phyloP scores from a whole-genome alignment of 768 basidiomycete species.

The Cystofilobasidium capitatum region DNA sequence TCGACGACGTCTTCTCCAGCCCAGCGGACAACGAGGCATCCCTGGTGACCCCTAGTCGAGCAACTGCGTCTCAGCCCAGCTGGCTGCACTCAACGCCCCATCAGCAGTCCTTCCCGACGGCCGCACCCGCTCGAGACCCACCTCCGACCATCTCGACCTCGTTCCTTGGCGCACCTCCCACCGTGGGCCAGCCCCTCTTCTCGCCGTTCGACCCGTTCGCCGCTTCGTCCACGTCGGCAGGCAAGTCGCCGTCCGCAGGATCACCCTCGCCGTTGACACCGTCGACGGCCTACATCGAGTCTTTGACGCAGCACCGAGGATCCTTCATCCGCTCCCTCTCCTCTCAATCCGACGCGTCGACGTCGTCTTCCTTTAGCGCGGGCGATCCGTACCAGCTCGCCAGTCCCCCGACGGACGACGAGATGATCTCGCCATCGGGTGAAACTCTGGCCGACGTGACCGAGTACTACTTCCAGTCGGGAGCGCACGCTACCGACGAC shows the following conservation, averaged over 20 bases:
- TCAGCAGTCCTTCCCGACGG: not conserved
- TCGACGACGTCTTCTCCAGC: constrained; percentile 2
- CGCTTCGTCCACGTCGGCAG: not conserved
- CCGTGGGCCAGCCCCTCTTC: constrained; percentile 1
- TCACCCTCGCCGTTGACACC: not conserved
- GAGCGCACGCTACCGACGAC: not conserved
- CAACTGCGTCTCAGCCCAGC: no score
- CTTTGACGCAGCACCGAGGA: not conserved
- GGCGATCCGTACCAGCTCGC: not conserved
- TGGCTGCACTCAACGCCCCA: no score
- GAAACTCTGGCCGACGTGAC: not conserved
- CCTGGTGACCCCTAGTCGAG: no score
- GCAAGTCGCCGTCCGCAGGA: not conserved
- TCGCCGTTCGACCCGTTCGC: constrained; percentile 5
- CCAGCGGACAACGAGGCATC: no score
- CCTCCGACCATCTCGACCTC: not conserved
- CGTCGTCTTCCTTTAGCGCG: not conserved
- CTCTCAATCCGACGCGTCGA: not conserved
- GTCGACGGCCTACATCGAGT: constrained; percentile 8
- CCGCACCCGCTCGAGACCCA: not conserved
- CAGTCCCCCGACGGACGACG: not conserved
- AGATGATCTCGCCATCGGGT: not conserved
- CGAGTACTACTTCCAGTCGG: not conserved
- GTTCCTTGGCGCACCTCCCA: not conserved
- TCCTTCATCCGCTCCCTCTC: not conserved